phyloP scores from a whole-genome alignment of 2,329 filamentous ascomycete genomes.

The Xylaria sp. region DNA sequence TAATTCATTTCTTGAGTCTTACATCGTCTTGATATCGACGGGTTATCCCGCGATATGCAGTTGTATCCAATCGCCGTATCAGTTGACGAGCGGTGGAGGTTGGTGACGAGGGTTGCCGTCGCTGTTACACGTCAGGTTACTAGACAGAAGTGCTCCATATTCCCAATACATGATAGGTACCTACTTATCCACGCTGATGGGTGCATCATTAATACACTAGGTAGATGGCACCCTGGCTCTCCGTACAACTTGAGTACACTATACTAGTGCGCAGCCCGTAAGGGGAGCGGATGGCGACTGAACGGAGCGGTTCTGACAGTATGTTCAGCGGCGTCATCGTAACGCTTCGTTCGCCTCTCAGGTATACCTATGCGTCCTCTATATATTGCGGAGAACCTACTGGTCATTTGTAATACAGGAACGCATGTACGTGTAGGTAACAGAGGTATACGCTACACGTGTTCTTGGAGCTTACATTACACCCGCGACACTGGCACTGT shows the following conservation, averaged over 20 bases:
- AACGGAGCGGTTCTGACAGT: background rate
- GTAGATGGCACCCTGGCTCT: constrained; percentile 17
- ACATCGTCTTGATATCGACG: constrained; percentile 10
- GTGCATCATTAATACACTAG: constrained; percentile 11
- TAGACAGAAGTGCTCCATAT: constrained; percentile 7
- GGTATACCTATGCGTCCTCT: background rate
- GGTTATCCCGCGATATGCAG: constrained; percentile 19
- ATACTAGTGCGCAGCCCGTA: background rate
- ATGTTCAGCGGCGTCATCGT: background rate
- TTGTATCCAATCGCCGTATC: constrained; percentile 13
- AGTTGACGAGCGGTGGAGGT: constrained; percentile 2
- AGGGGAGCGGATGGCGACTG: constrained; percentile 18
- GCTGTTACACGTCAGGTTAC: constrained; percentile 22
- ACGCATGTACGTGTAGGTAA: background rate
- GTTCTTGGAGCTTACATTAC: background rate
- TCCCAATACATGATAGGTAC: constrained; percentile 21
- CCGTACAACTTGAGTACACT: constrained; percentile 2
- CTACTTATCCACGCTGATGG: background rate
- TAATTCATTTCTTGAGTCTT: background rate
- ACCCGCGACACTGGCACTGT: background rate
- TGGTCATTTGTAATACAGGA: constrained; percentile 22
- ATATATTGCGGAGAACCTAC: constrained; percentile 3
- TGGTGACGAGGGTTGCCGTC: constrained; percentile 2
- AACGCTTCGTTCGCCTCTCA: constrained; percentile 3
- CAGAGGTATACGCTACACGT: background rate